Percentiles rank a stretch among this genome's conserved stretches.
These are phyloP conservation scores for Debaryomyces singareniensis DNA, from an alignment of 1,139 yeast genomes.

Conservation along the genomic window DNA sequence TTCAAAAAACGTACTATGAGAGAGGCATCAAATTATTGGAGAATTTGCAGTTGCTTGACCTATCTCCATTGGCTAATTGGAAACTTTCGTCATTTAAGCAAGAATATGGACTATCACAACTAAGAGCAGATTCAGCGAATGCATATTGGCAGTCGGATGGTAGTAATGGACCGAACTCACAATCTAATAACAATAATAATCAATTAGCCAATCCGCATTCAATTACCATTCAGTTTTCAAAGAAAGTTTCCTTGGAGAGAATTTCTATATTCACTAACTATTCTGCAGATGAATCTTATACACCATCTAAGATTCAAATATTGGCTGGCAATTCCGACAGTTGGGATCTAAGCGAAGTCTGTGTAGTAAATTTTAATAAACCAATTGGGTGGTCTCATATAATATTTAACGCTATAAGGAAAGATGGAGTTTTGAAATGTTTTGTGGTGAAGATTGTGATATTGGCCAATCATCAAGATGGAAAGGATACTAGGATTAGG, in stretches of 20 bases:
- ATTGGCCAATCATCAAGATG: conserved; percentile 85
- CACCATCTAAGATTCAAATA: conserved; percentile 70
- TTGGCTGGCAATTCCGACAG: conserved; percentile 79
- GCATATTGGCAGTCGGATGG: conserved; percentile 97
- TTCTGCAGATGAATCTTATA: conserved; percentile 79
- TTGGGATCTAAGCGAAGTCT: conserved; percentile 75
- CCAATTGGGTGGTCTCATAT: conserved; percentile 88
- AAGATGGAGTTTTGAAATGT: conserved; percentile 60
- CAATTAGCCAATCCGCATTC: conserved; percentile 73
- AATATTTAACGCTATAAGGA: conserved; percentile 55
- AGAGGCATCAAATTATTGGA: conserved; percentile 55
- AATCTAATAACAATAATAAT: conserved; percentile 22
- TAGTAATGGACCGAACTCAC: conserved; percentile 19
- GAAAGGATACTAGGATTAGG: conserved; percentile 89
- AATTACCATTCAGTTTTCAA: conserved; percentile 75
- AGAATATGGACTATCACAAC: conserved; percentile 64
- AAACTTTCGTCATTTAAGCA: conserved; percentile 69
- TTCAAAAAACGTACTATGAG: conserved; percentile 36
- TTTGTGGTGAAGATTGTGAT: conserved; percentile 67
- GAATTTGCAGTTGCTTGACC: conserved; percentile 53
- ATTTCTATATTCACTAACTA: conserved; percentile 67
- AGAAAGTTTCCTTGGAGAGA: conserved; percentile 63
- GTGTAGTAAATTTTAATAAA: conserved; percentile 56
- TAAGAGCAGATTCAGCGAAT: conserved; percentile 70
- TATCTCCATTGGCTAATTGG: conserved; percentile 85